These are phyloP conservation scores for Kodamaea arcana DNA, from an alignment of 1,139 yeast genomes.

Conservation along the genomic window DNA sequence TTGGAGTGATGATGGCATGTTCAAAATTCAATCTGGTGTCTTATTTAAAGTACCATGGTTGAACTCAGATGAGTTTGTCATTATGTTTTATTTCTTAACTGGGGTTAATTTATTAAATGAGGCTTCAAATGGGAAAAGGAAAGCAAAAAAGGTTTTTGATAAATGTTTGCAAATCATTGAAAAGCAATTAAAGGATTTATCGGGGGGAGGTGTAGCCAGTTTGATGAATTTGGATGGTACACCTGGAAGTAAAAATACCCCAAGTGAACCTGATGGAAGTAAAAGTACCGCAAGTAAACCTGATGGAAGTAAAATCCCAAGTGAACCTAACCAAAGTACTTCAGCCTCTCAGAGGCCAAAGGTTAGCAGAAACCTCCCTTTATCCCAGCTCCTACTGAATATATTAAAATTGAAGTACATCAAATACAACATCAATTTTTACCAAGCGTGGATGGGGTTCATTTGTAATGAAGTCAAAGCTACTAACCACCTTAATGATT, in stretches of 20 bases:
- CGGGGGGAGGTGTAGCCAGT: constrained; percentile 5
- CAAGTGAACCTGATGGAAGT: no score
- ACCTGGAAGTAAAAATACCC: no score
- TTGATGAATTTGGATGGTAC: no score
- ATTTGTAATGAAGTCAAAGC: constrained; percentile 23
- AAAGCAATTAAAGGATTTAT: constrained; percentile 21
- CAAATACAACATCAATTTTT: constrained; percentile 24
- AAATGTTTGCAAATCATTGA: constrained; percentile 31
- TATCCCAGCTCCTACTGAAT: constrained; percentile 17
- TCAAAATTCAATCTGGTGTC: constrained; percentile 11
- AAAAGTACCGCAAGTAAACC: no score
- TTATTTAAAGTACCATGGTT: constrained; percentile 32
- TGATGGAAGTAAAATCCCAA: no score
- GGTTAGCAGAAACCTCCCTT: constrained; percentile 15
- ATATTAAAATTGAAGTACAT: constrained; percentile 21
- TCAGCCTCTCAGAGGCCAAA: no score
- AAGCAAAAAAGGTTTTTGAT: constrained; percentile 31
- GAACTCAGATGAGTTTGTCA: constrained; percentile 37
- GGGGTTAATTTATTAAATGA: constrained; percentile 35
- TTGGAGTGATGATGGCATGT: constrained; percentile 26
- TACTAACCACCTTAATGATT: constrained; percentile 25
- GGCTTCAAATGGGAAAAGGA: constrained; percentile 27
- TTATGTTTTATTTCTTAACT: constrained; percentile 35
- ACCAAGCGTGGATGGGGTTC: constrained; percentile 32
- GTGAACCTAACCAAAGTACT: no score